Base-by-base conservation (phyloP, 768 basidiomycete species). In the Terana coerulea region DNA sequence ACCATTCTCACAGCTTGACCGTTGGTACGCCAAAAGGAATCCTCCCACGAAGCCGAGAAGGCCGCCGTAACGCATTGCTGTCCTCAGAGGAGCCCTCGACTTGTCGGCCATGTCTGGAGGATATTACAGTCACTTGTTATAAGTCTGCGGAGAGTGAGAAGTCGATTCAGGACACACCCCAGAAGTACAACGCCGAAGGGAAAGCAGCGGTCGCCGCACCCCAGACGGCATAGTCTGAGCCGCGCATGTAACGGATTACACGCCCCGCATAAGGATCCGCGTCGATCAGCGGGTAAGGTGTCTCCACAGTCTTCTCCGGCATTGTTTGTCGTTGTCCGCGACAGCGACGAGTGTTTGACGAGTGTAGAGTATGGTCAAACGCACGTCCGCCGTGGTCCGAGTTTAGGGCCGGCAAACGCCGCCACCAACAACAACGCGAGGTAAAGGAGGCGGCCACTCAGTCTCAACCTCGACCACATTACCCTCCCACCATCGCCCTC, bases 11-110 rank as follows among this genome's bases (percentile, higher is more conserved):
- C 94, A 74, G 62, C 86, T 88, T 29, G 91, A 92, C 49, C 86
- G 77, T 70, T 95, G 91, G 71, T 98, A 98, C 8, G 95, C 91
- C 48, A 95, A 66, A 63, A 98, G 67, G 79, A 98, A 98, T 17
- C 95, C 95, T 10, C 89, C 94, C 47, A 83, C 65, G 69, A 95
- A 90, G 9, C 95, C 95, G 42, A 98, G 70, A 59, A 88, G 69
- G 8, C 86, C 88, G 31, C 85, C 85, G 10, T 88, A 67, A 50
- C 75, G 71, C 39, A 77, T 65, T 50, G 70, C 66, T 0, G 72
- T 68, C 49, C 69, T 68, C 44, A 75, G 60, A 49, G 64, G 69
- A 57, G 67, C 9, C 55, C 67, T 71, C 34, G 65, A 64, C 6
- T 73, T 70, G 53, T 80, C 77, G 24, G 74, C 74, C 65, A 73